These are phyloP conservation scores for Trichosporon coremiiforme DNA, from an alignment of 1,284 basidiomycete species.

Conservation along the genomic window DNA sequence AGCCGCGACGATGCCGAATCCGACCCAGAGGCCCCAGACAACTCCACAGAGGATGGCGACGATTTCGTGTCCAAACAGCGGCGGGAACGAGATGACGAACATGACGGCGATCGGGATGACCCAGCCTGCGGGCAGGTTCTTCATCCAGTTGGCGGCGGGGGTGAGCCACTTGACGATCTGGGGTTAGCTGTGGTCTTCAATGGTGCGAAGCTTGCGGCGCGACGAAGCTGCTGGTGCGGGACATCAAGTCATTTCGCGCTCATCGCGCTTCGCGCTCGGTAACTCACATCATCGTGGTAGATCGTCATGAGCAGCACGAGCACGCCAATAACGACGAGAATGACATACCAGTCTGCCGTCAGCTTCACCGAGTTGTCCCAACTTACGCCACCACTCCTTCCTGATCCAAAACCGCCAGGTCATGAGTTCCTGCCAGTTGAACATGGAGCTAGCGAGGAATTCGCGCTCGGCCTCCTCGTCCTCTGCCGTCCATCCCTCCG, in stretches of 20 bases:
- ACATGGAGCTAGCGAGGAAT: slow-evolving; percentile 54
- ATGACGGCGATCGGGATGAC: slow-evolving; percentile 74
- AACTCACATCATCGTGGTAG: slow-evolving; percentile 60
- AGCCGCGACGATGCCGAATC: slow-evolving; percentile 49
- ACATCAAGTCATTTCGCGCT: too few relatives aligned
- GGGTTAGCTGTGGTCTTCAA: too few relatives aligned
- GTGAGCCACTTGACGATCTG: slow-evolving; percentile 69
- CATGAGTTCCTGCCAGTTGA: slow-evolving; percentile 59
- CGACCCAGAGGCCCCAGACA: slow-evolving; percentile 54
- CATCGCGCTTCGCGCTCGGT: too few relatives aligned
- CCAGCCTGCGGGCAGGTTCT: slow-evolving; percentile 66
- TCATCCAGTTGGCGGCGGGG: slow-evolving; percentile 67
- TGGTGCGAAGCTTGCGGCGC: too few relatives aligned
- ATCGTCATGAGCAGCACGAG: slow-evolving; percentile 65
- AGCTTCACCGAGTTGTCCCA: slow-evolving; percentile 7
- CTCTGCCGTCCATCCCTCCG: slow-evolving; percentile 49
- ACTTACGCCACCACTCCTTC: slow-evolving; percentile 62
- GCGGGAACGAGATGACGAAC: slow-evolving; percentile 55
- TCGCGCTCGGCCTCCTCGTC: slow-evolving; percentile 52
- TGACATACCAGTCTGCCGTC: slow-evolving; percentile 61
- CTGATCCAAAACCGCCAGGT: slow-evolving; percentile 62
- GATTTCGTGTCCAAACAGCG: slow-evolving; percentile 55
- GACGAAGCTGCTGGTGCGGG: too few relatives aligned
- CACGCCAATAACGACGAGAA: slow-evolving; percentile 53
- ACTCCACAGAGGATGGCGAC: slow-evolving; percentile 51